Percentiles rank a stretch among this genome's conserved stretches.
Conservation (phyloP, 169 alveolate genomes). For the Prorocentrum cordatum region DNA sequence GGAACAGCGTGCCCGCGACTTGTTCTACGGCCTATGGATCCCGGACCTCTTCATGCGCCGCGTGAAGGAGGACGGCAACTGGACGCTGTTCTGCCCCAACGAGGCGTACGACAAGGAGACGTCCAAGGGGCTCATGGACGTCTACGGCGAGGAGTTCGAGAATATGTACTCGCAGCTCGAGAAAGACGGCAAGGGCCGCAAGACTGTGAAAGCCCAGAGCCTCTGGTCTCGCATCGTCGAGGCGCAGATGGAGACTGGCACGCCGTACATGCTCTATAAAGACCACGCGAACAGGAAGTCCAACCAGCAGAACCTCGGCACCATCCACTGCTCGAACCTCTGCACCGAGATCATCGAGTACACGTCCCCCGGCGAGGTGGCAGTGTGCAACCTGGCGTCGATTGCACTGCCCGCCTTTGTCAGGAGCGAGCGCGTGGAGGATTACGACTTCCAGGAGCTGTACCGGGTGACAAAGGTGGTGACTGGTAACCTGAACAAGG, state of each 20-base stretch:
- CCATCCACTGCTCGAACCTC: conserved; percentile 91
- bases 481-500: conserved; percentile 89
- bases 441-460: conserved; percentile 77
- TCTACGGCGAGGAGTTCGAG: conserved; percentile 87
- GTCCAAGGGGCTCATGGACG: conserved; percentile 4
- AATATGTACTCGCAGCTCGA: conserved; percentile 82
- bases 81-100: conserved; percentile 97
- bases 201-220: conserved; percentile 91
- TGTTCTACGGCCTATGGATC: conserved; percentile 97
- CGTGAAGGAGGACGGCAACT: conserved; percentile 87
- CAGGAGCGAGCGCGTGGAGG: conserved; percentile 5
- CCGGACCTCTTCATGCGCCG: conserved; percentile 98
- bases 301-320: conserved; percentile 78
- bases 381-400: conserved; percentile 99
- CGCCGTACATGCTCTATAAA: conserved; percentile 98
- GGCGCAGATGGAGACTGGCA: conserved; percentile 97
- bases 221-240: conserved; percentile 94
- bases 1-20: conserved; percentile 95
- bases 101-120: conserved; percentile 76
- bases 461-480: conserved; percentile 74
- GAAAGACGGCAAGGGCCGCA: conserved; percentile 84
- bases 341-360: conserved; percentile 96
- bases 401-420: conserved; percentile 85
- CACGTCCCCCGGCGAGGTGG: conserved; percentile 96
- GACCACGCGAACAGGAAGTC: conserved; percentile 81